Conservation (phyloP, 805 yeast genomes). For the Metschnikowia continentalis region DNA sequence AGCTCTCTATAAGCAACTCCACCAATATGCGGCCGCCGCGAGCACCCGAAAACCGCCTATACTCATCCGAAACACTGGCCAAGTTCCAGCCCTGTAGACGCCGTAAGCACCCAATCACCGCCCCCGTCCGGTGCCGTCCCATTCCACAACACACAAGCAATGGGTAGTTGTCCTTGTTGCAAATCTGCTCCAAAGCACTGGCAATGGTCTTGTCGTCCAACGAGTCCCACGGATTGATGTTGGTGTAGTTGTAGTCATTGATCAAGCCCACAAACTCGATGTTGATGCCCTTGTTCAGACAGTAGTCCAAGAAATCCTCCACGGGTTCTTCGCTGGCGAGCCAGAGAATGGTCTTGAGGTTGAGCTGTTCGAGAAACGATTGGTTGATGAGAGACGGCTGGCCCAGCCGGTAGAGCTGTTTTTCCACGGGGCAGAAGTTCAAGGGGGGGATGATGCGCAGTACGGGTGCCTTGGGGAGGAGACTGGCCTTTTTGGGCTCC, state of each 20-base stretch:
- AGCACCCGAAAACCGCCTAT: conserved; percentile 88
- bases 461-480: conserved; percentile 48
- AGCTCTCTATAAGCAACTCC: conserved; percentile 76
- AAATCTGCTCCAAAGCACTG: conserved; percentile 72
- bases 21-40: conserved; percentile 90
- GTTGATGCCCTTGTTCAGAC: conserved; percentile 64
- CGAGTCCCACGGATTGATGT: conserved; percentile 90
- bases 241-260: conserved; percentile 57
- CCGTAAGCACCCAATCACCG: conserved; percentile 90
- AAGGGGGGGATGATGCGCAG: conserved; percentile 84
- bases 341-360: conserved; percentile 84
- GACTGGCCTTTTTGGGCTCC: conserved; percentile 2
- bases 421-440: conserved; percentile 93
- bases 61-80: conserved; percentile 88
- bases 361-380: conserved; percentile 71
- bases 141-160: conserved; percentile 92
- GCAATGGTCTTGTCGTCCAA: conserved; percentile 77
- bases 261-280: conserved; percentile 80
- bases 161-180: conserved; percentile 73
- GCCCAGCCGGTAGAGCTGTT: conserved; percentile 81
- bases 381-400: conserved; percentile 94
- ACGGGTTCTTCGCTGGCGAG: conserved; percentile 93
- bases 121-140: conserved; percentile 98
- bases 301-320: conserved; percentile 79
- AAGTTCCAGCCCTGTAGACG: conserved; percentile 96